These are phyloP conservation scores for Pseudoscleropodium purum DNA, from an alignment of 225 moss, liverwort and hornwort genomes.

Conservation along the genomic window DNA sequence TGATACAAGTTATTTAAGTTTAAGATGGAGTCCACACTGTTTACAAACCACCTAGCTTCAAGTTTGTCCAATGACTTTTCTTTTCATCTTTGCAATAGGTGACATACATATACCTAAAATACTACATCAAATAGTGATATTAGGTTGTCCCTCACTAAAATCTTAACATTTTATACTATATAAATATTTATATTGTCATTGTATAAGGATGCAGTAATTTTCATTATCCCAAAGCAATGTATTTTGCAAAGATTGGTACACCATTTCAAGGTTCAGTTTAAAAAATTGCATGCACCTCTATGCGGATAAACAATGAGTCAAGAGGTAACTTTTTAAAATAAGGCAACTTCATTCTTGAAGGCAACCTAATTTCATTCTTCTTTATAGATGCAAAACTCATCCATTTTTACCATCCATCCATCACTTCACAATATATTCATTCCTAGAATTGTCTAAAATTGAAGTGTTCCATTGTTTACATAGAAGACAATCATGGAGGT, in stretches of 20 bases:
- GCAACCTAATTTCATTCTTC: too few species aligned
- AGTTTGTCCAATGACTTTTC: background rate
- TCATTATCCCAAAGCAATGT: too few species aligned
- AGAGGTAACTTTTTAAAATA: too few species aligned
- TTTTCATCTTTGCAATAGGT: background rate
- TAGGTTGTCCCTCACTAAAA: too few species aligned
- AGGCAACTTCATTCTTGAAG: too few species aligned
- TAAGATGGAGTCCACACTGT: background rate
- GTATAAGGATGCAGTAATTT: too few species aligned
- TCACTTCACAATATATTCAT: background rate
- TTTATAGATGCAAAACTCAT: background rate
- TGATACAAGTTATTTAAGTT: background rate
- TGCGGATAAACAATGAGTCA: fast-evolving
- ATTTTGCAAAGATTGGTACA: too few species aligned
- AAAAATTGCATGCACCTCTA: fast-evolving
- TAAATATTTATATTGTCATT: too few species aligned
- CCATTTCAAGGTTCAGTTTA: fast-evolving
- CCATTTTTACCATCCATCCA: background rate
- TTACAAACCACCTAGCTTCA: background rate
- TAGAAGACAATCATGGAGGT: too few species aligned
- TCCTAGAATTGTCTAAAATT: background rate
- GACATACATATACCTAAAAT: too few species aligned
- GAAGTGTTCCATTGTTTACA: background rate
- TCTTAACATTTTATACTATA: too few species aligned
- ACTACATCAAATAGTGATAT: too few species aligned